These are phyloP conservation scores for Macrophomina phaseolina DNA, from an alignment of 2,329 filamentous ascomycete genomes.

Conservation along the genomic window DNA sequence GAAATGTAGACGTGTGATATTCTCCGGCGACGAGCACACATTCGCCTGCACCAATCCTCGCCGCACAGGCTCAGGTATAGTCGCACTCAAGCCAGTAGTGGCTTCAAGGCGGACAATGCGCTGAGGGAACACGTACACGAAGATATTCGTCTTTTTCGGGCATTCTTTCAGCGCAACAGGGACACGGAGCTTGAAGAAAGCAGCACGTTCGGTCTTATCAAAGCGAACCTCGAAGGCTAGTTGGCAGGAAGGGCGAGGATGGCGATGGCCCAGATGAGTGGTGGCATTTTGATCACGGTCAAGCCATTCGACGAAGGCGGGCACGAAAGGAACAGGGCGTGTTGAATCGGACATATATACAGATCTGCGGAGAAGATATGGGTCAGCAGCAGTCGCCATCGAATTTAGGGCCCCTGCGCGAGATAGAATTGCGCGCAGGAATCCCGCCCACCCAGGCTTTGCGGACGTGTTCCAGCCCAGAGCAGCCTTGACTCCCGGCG, in stretches of 20 bases:
- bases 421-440: background rate
- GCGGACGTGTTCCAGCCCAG: background rate
- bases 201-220: background rate
- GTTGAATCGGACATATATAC: background rate
- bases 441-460: constrained; percentile 23
- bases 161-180: constrained; percentile 13
- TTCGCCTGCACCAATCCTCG: constrained; percentile 1
- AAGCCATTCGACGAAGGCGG: constrained; percentile 14
- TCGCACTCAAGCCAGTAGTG: background rate
- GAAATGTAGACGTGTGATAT: constrained; percentile 8
- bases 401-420: background rate
- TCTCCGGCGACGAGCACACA: background rate
- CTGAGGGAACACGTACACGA: constrained; percentile 4
- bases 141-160: constrained; percentile 2
- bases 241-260: background rate
- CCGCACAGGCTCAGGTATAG: constrained; percentile 2
- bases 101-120: background rate
- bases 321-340: constrained; percentile 2
- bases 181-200: constrained; percentile 13
- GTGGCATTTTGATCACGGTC: background rate
- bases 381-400: background rate
- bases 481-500: constrained; percentile 13
- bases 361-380: background rate
- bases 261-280: constrained; percentile 1
- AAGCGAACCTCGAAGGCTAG: constrained; percentile 13